Evolutionary conservation across 306 rosid species (phyloP).

Genomic region (Vigna unguiculata): DNA sequence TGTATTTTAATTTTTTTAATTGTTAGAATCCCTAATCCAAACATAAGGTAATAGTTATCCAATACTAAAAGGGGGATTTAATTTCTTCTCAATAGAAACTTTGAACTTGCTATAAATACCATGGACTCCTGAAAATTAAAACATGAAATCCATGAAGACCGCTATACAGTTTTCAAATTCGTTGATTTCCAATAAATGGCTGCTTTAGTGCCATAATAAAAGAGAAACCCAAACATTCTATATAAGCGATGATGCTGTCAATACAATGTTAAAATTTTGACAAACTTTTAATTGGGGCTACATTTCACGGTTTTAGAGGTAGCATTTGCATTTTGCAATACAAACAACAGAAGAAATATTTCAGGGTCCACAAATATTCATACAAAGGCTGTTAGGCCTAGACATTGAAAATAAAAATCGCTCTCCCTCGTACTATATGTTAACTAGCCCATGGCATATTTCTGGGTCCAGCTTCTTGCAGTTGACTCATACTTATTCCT

Average conservation of each 20-base stretch:
- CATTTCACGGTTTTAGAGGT: slow-evolving; percentile 46
- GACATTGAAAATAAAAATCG: slow-evolving; percentile 18
- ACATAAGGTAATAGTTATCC: no score
- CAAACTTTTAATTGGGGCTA: slow-evolving; percentile 27
- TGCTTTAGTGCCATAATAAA: not conserved
- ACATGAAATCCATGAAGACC: no score
- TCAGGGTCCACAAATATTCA: slow-evolving; percentile 44
- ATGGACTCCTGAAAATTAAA: not conserved
- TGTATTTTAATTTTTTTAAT: no score
- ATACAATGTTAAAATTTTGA: slow-evolving; percentile 19
- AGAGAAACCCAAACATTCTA: slow-evolving; percentile 17
- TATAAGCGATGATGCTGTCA: not conserved
- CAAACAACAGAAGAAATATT: slow-evolving; percentile 50
- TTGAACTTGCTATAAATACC: not conserved
- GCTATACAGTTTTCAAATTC: not conserved
- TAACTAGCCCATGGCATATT: slow-evolving; percentile 79
- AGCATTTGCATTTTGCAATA: slow-evolving; percentile 46
- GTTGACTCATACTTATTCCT: slow-evolving; percentile 74
- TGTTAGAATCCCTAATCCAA: no score
- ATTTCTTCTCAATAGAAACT: no score
- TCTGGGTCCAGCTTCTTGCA: slow-evolving; percentile 89
- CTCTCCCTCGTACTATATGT: slow-evolving; percentile 37
- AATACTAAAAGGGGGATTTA: no score
- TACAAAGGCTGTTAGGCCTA: slow-evolving; percentile 48
- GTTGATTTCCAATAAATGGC: not conserved